A percentile compares a stretch with the other conserved stretches of the same genome.
These are phyloP conservation scores for Aulographum hederae DNA, from an alignment of 2,329 filamentous ascomycete genomes.

Conservation along the genomic window DNA sequence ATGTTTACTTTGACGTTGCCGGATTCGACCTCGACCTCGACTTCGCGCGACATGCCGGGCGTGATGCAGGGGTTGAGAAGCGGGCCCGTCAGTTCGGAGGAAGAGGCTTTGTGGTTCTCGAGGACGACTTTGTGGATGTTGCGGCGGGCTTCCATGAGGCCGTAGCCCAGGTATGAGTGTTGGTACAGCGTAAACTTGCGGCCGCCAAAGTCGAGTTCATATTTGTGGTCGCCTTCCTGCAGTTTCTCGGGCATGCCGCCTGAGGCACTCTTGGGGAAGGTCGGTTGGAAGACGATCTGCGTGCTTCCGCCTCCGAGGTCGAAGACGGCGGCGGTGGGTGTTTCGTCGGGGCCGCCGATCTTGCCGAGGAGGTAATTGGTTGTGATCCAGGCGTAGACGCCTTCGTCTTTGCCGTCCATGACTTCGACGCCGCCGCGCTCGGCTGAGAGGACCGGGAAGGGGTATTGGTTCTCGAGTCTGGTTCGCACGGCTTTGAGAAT, in stretches of 20 bases:
- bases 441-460: conserved; percentile 80
- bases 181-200: conserved; percentile 88
- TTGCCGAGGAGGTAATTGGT: conserved; percentile 97
- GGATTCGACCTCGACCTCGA: conserved; percentile 53
- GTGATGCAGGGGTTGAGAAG: conserved; percentile 75
- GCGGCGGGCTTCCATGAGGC: conserved; percentile 85
- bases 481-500: conserved; percentile 73
- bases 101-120: conserved; percentile 37
- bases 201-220: conserved; percentile 75
- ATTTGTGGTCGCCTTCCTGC: conserved; percentile 87
- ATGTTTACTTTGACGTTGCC: conserved; percentile 58
- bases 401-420: conserved; percentile 95
- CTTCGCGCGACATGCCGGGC: conserved; percentile 55
- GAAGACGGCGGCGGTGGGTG: conserved; percentile 82
- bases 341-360: conserved; percentile 82
- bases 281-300: conserved; percentile 96
- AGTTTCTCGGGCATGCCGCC: conserved; percentile 77
- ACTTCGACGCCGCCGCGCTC: conserved; percentile 81
- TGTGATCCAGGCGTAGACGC: conserved; percentile 97
- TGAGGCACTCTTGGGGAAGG: conserved; percentile 53
- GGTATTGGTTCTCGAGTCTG: conserved; percentile 74
- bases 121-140: conserved; percentile 64
- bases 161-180: conserved; percentile 93
- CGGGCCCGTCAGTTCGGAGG: conserved; percentile 48
- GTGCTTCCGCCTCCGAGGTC: conserved; percentile 94